Percentiles rank a stretch among this genome's conserved stretches.
Evolutionary conservation across 2,329 filamentous ascomycete species (phyloP).

Genomic region (Cordyceps fumosorosea): DNA sequence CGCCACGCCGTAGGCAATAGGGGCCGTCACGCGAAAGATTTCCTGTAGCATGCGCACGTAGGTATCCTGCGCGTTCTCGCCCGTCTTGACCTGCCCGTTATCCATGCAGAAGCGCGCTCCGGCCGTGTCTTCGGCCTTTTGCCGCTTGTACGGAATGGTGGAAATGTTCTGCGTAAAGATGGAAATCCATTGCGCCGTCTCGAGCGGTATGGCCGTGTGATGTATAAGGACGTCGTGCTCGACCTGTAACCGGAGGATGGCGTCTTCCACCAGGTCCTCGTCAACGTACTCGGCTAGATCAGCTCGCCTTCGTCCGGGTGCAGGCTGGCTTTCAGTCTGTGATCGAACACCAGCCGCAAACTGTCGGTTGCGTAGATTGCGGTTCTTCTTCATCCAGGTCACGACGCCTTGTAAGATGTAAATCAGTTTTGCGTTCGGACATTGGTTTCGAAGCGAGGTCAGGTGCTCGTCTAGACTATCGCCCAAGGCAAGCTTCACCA

Average conservation of each 20-base stretch:
- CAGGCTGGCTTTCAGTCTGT: slow-evolving; percentile 20
- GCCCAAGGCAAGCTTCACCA: slow-evolving; percentile 53
- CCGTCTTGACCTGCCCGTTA: slow-evolving; percentile 65
- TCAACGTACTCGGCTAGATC: slow-evolving; percentile 45
- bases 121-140: slow-evolving; percentile 41
- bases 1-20: slow-evolving; percentile 64
- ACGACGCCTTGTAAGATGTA: slow-evolving; percentile 67
- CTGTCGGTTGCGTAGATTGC: slow-evolving; percentile 58
- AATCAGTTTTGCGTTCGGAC: slow-evolving; percentile 49
- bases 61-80: slow-evolving; percentile 58
- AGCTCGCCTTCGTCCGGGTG: slow-evolving; percentile 33
- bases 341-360: slow-evolving; percentile 59
- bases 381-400: slow-evolving; percentile 62
- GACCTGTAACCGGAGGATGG: slow-evolving; percentile 63
- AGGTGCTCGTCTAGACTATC: slow-evolving; percentile 54
- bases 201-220: slow-evolving; percentile 53
- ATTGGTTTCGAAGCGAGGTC: slow-evolving; percentile 44
- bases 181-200: slow-evolving; percentile 67
- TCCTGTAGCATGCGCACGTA: slow-evolving; percentile 73
- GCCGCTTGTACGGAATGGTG: slow-evolving; percentile 63
- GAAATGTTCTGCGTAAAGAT: slow-evolving; percentile 74
- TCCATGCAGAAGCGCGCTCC: slow-evolving; percentile 72
- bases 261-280: slow-evolving; percentile 64
- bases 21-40: slow-evolving; percentile 62
- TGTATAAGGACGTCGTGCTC: slow-evolving; percentile 61